Conservation (phyloP, 768 basidiomycete species). For the Trametes punicea region DNA sequence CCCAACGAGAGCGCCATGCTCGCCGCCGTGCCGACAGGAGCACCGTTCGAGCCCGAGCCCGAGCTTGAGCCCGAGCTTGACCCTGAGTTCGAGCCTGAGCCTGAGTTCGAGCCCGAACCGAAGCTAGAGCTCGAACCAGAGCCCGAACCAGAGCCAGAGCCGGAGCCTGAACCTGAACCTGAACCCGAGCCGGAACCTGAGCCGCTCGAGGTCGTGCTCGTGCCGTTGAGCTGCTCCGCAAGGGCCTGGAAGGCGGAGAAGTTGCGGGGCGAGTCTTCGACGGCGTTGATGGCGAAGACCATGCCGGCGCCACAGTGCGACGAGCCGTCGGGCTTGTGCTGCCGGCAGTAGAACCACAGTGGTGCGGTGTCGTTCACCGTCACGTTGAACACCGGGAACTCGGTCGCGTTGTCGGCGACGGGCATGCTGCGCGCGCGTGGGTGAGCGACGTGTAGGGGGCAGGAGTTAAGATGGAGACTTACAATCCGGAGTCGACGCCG, state of each 20-base stretch:
- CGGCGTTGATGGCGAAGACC: conserved; percentile 54
- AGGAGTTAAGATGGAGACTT: conserved; percentile 22
- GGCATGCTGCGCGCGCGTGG: conserved; percentile 28
- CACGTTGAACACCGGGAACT: conserved; percentile 53
- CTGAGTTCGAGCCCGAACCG: too few species aligned
- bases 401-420: conserved; percentile 41
- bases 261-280: conserved; percentile 45
- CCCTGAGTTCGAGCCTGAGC: too few species aligned
- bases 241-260: conserved; percentile 56
- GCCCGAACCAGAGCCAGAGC: too few species aligned
- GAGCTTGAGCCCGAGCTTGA: too few species aligned
- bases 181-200: conserved; percentile 2
- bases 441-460: neutral
- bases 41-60: conserved; percentile 16
- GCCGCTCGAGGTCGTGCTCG: conserved; percentile 34
- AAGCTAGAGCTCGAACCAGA: too few species aligned
- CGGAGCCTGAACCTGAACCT: too few species aligned
- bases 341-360: conserved; percentile 54
- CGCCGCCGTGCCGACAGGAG: conserved; percentile 5
- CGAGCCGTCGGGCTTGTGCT: conserved; percentile 30
- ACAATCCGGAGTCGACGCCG: conserved; percentile 61
- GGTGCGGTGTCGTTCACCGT: conserved; percentile 58
- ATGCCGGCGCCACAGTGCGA: conserved; percentile 38
- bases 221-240: conserved; percentile 51
- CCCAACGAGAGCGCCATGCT: conserved; percentile 24